Conservation (phyloP, 306 rosid species). For the Cucumis melo region DNA sequence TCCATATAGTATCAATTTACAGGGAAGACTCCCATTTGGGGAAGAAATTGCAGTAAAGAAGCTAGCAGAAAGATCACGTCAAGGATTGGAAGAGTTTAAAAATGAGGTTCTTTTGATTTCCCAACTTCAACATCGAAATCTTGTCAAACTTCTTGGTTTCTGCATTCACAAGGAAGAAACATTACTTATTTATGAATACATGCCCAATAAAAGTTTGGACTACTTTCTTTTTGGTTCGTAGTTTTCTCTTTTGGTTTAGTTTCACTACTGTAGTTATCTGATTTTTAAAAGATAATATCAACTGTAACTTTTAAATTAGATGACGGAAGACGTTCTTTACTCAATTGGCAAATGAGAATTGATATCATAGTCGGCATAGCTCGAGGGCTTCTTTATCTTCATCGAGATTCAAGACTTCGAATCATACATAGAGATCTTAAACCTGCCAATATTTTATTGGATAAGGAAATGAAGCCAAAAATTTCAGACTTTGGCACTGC, state of each 20-base stretch:
- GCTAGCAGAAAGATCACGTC: constrained; percentile 20
- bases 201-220: constrained; percentile 32
- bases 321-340: constrained; percentile 17
- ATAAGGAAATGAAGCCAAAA: constrained; percentile 24
- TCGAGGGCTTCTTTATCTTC: constrained; percentile 44
- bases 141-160: constrained; percentile 27
- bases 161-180: constrained; percentile 20
- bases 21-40: constrained; percentile 21
- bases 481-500: constrained; percentile 38
- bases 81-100: constrained; percentile 23
- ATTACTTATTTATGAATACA: constrained; percentile 25
- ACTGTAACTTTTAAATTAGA: not conserved
- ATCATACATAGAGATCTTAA: constrained; percentile 61
- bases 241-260: too few relatives aligned
- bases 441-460: constrained; percentile 21
- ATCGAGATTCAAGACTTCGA: constrained; percentile 40
- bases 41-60: constrained; percentile 24
- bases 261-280: too few relatives aligned
- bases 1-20: not conserved
- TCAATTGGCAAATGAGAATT: constrained; percentile 30
- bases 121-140: constrained; percentile 30
- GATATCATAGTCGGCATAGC: constrained; percentile 38
- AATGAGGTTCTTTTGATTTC: constrained; percentile 18
- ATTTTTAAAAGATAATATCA: too few relatives aligned
- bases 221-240: constrained; percentile 19